These are phyloP conservation scores for Fistulinella cinereoalba DNA, from an alignment of 1,284 basidiomycete species.

Conservation along the genomic window DNA sequence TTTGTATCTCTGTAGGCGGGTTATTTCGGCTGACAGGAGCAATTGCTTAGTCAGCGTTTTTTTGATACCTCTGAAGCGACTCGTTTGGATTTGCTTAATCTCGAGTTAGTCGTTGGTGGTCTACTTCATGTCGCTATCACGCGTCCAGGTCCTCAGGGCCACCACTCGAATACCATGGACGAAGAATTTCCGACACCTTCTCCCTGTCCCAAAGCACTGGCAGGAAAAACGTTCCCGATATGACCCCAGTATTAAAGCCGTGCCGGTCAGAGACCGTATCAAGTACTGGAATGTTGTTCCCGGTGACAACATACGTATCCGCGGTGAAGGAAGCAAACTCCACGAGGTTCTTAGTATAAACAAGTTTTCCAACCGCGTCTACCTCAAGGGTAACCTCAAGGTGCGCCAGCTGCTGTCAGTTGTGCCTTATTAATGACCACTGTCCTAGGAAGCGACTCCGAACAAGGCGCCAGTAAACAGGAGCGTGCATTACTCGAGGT, in stretches of 20 bases:
- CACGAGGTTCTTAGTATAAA: conserved; percentile 73
- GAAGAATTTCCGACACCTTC: conserved; percentile 61
- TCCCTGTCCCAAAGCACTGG: conserved; percentile 50
- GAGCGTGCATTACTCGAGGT: conserved; percentile 72
- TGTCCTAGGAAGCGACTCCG: conserved; percentile 25
- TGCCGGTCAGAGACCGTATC: conserved; percentile 63
- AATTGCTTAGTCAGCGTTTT: conserved; percentile 22
- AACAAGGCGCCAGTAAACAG: conserved; percentile 34
- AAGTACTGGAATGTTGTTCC: conserved; percentile 85
- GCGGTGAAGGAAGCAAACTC: conserved; percentile 59
- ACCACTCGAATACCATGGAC: conserved; percentile 55
- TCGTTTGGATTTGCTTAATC: too few species aligned
- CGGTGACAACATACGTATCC: conserved; percentile 72
- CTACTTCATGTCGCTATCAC: conserved; percentile 36
- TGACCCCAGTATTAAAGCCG: conserved; percentile 46
- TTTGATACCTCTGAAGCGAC: conserved; percentile 2
- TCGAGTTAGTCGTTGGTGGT: background rate
- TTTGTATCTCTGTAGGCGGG: conserved; percentile 21
- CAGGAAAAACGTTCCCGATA: conserved; percentile 30
- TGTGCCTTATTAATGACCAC: conserved; percentile 7
- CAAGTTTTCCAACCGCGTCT: conserved; percentile 67
- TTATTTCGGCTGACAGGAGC: too few species aligned
- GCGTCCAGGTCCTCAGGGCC: conserved; percentile 43
- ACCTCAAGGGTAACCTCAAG: conserved; percentile 53
- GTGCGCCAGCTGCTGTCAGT: conserved; percentile 34